Evolutionary conservation across 2,329 filamentous ascomycete genomes (phyloP), one percentile per base, ranked within the genome.

Genomic region (Cladophialophora exuberans): DNA sequence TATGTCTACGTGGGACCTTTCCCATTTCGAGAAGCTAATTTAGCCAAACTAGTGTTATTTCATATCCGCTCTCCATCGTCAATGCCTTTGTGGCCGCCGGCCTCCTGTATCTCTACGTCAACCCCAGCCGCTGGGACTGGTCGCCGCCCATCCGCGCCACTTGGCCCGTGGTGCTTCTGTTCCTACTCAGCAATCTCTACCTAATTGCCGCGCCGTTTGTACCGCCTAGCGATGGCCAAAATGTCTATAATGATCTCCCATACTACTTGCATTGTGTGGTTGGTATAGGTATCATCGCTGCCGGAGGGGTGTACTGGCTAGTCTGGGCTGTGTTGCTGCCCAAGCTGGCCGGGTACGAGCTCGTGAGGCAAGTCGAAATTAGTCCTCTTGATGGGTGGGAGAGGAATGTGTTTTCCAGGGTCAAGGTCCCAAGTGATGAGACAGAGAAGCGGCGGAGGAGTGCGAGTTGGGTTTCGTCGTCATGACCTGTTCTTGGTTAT

Each of bases 361-460:
- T 88, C 7, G 75, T 83, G 2, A 76, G 79, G 52, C 79, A 84
- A 68, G 75, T 72, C 0, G 67, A 77, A 1, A 68, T 86, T 6
- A 80, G 83, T 57, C 76, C 81, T 36, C 11, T 52, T 26, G 84
- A 87, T 66, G 83, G 84, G 1, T 87, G 84, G 84, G 83, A 83
- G 62, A 73, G 80, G 26, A 82, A 73, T 50, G 74, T 80, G 2
- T 85, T 85, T 26, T 59, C 56, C 9, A 46, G 48, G 15, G 33
- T 46, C 10, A 52, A 52, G 35, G 18, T 46, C 1, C 9, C 10
- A 2, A 5, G 17, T 10, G 23, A 15, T 7, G 33, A 26, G 10
- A 53, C 15, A 36, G 7, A n/a, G 9, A 23, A 11, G 13, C 22
- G 18, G 17, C 28, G 22, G n/a, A 22, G 5, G 5, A 39, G 33